Conservation (phyloP, 805 yeast genomes). For the Saccharomycopsis fodiens region DNA sequence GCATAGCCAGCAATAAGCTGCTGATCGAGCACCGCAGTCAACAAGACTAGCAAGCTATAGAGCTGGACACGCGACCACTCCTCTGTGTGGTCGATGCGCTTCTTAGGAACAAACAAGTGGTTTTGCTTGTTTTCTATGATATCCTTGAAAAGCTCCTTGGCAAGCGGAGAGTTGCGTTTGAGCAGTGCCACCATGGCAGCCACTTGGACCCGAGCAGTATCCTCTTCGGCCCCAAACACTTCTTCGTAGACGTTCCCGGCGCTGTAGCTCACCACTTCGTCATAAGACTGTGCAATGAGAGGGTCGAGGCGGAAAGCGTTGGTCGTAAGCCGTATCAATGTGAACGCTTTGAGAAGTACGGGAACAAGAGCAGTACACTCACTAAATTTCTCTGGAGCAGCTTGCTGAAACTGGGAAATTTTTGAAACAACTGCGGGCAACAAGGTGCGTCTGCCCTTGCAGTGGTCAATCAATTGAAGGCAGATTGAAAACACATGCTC, state of each 20-base stretch:
- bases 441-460: slow-evolving; percentile 60
- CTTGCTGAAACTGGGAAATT: slow-evolving; percentile 38
- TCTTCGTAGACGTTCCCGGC: slow-evolving; percentile 34
- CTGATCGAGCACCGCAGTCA: slow-evolving; percentile 29
- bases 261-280: slow-evolving; percentile 32
- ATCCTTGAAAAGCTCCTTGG: slow-evolving; percentile 20
- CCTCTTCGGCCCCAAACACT: slow-evolving; percentile 38
- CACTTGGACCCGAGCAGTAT: background rate
- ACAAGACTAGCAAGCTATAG: slow-evolving; percentile 41
- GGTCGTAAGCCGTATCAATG: slow-evolving; percentile 45
- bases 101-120: slow-evolving; percentile 41
- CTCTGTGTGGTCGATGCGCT: slow-evolving; percentile 60
- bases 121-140: slow-evolving; percentile 32
- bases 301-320: slow-evolving; percentile 55
- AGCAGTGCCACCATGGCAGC: background rate
- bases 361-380: slow-evolving; percentile 42
- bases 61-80: slow-evolving; percentile 56
- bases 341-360: slow-evolving; percentile 38
- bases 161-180: background rate
- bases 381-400: slow-evolving; percentile 30
- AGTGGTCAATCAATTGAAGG: slow-evolving; percentile 36
- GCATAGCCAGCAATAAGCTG: slow-evolving; percentile 25
- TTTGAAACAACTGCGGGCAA: slow-evolving; percentile 49
- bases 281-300: slow-evolving; percentile 46
- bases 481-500: slow-evolving; percentile 27